Percentiles rank a stretch among this genome's conserved stretches.
Conservation (phyloP, 2,329 filamentous ascomycete genomes). For the Incumbomyces delicatus region DNA sequence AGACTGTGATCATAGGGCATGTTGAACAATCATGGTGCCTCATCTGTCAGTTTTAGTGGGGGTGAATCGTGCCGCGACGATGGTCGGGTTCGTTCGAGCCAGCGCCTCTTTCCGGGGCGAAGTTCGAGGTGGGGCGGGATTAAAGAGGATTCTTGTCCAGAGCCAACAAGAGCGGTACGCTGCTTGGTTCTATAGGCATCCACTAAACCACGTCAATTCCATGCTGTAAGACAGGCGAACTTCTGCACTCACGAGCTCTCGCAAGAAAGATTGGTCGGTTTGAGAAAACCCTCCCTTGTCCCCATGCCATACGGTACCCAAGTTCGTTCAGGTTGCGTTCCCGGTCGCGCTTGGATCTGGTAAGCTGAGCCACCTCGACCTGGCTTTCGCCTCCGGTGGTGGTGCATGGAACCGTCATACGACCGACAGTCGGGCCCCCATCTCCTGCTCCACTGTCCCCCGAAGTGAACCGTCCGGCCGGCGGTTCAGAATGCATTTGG, state of each 20-base stretch:
- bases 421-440: constrained; percentile 28
- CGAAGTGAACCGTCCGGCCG: constrained; percentile 64
- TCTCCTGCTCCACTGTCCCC: constrained; percentile 48
- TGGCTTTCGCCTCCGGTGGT: constrained; percentile 62
- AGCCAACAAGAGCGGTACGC: constrained; percentile 66
- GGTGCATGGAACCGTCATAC: constrained; percentile 49
- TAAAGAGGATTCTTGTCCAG: constrained; percentile 62
- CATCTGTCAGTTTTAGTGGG: constrained; percentile 6
- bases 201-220: constrained; percentile 43
- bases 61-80: constrained; percentile 11
- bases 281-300: constrained; percentile 84
- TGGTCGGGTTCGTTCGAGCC: constrained; percentile 48
- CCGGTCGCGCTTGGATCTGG: constrained; percentile 59
- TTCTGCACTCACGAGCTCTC: constrained; percentile 64
- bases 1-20: no score
- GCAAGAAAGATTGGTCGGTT: constrained; percentile 80
- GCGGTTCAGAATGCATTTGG: constrained; percentile 67
- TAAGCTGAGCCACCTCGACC: constrained; percentile 65
- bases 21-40: neutral
- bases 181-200: constrained; percentile 93
- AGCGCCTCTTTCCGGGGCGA: constrained; percentile 70
- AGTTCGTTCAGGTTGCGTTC: constrained; percentile 89
- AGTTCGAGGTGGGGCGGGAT: constrained; percentile 83
- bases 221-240: constrained; percentile 2
- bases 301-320: constrained; percentile 92